Conservation (phyloP, 208 protist genomes). For the Acanthamoeba lenticulata region DNA sequence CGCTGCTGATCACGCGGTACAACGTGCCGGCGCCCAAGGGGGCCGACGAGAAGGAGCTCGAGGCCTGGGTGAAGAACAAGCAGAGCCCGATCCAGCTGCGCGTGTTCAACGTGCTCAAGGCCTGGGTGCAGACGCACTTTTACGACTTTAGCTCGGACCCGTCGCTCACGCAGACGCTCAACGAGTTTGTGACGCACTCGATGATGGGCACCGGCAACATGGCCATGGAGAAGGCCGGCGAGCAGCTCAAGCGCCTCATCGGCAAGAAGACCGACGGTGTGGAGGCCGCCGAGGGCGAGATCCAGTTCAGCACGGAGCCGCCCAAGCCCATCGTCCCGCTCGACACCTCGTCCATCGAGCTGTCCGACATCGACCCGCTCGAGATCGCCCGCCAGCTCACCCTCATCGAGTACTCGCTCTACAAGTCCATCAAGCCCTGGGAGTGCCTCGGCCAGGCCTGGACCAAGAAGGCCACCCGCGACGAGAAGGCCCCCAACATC, state of each 20-base stretch:
- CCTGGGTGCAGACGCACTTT: conserved; percentile 36
- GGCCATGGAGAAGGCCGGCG: conserved; percentile 57
- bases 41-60: not conserved
- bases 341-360: not conserved
- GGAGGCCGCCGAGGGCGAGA: conserved; percentile 9
- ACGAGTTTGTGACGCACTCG: not conserved
- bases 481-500: conserved; percentile 77
- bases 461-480: conserved; percentile 66
- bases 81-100: conserved; percentile 55
- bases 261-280: conserved; percentile 38
- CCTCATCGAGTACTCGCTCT: conserved; percentile 60
- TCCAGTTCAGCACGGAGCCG: conserved; percentile 49
- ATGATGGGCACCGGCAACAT: not conserved
- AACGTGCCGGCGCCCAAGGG: not conserved
- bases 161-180: not conserved
- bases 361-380: conserved; percentile 17
- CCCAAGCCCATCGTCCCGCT: conserved; percentile 4
- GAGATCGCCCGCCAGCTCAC: conserved; percentile 65
- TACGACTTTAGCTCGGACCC: conserved; percentile 56
- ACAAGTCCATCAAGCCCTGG: conserved; percentile 54
- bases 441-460: conserved; percentile 68
- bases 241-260: conserved; percentile 18
- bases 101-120: conserved; percentile 63
- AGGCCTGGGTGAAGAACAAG: not conserved
- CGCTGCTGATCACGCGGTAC: conserved; percentile 19